A percentile compares a stretch with the other conserved stretches of the same genome.
These are phyloP conservation scores for Debaryomyces sp. DNA, from an alignment of 1,139 yeast genomes.

Conservation along the genomic window DNA sequence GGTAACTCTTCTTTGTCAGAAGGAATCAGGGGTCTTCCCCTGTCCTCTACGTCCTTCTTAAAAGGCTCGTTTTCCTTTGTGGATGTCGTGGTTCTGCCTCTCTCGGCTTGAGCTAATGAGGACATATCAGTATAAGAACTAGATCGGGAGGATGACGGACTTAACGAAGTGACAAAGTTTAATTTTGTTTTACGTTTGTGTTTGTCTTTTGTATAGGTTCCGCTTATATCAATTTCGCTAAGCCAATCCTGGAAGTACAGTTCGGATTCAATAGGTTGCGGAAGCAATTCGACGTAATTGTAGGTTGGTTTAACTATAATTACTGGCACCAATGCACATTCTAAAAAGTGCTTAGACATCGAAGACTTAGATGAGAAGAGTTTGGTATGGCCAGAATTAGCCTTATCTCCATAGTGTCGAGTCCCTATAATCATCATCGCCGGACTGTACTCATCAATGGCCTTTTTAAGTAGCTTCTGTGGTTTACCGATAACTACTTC, in stretches of 20 bases:
- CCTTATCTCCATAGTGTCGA: conserved; percentile 38
- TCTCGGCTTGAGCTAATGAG: conserved; percentile 13
- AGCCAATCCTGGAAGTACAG: conserved; percentile 37
- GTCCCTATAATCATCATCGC: conserved; percentile 68
- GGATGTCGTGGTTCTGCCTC: conserved; percentile 10
- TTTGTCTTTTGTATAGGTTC: conserved; percentile 21
- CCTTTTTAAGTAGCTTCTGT: conserved; percentile 53
- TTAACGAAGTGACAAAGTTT: conserved; percentile 11
- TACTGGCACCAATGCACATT: conserved; percentile 70
- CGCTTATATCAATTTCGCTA: conserved; percentile 22
- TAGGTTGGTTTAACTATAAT: conserved; percentile 64
- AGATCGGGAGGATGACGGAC: conserved; percentile 24
- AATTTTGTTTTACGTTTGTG: conserved; percentile 15
- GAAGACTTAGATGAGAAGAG: conserved; percentile 50
- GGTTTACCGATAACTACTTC: conserved; percentile 69
- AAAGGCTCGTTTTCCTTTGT: conserved; percentile 1
- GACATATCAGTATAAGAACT: conserved; percentile 20
- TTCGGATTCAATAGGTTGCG: conserved; percentile 29
- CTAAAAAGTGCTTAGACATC: conserved; percentile 63
- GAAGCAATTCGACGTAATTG: conserved; percentile 33
- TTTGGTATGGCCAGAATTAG: conserved; percentile 38
- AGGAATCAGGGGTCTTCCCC: conserved; percentile 14
- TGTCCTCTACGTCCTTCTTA: conserved; percentile 12
- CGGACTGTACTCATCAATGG: conserved; percentile 65
- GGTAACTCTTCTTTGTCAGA: conserved; percentile 5